Conservation (phyloP, 1,139 yeast genomes). For the Saccharomyces uvarum region DNA sequence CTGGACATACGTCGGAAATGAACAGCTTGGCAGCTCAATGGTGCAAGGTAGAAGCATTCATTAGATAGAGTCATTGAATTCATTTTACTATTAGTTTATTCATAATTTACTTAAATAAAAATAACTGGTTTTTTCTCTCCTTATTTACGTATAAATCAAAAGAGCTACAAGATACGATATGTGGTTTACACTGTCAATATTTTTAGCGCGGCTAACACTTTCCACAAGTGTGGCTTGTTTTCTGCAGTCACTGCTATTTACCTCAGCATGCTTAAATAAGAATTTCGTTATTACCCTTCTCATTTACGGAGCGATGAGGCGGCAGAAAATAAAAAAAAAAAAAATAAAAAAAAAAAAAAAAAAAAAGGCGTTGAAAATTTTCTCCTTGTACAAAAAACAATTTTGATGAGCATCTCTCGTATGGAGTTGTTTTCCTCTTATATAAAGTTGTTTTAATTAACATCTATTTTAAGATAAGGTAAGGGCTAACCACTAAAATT, state of each 20-base stretch:
- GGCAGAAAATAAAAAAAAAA: not conserved
- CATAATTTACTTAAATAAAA: not conserved
- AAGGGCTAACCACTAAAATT: not conserved
- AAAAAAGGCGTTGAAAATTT: not conserved
- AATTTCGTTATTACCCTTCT: not conserved
- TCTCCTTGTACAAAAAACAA: not conserved
- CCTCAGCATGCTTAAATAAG: not conserved
- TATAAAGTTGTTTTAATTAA: not conserved
- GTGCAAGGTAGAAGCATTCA: slow-evolving; percentile 26
- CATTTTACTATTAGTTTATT: not conserved
- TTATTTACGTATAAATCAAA: not conserved
- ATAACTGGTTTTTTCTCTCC: not conserved
- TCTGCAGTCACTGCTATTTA: not conserved
- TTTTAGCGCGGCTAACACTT: not conserved
- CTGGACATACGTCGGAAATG: slow-evolving; percentile 84
- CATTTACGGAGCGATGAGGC: not conserved
- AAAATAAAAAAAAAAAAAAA: not conserved
- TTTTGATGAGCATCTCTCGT: not conserved
- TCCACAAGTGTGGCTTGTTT: not conserved
- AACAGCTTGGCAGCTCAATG: slow-evolving; percentile 34
- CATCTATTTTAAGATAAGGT: not conserved
- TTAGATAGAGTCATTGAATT: slow-evolving; percentile 11
- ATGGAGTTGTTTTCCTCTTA: not conserved
- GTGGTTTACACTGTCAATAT: not conserved
- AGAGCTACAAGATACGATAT: not conserved